Evolutionary conservation across 345 rosid species (phyloP).

Genomic region (Moricandia moricandioides): DNA sequence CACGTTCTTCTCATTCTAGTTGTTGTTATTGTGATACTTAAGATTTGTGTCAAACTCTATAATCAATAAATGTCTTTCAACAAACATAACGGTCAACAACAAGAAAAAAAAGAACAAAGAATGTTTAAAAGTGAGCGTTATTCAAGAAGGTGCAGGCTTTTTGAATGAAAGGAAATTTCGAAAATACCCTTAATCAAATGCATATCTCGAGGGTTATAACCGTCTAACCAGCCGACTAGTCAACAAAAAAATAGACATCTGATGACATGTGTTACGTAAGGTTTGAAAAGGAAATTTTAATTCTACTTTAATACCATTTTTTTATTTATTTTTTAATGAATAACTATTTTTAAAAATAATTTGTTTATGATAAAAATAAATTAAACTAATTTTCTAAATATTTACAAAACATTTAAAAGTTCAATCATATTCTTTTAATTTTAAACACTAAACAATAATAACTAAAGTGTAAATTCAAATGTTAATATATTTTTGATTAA

Average conservation of each 20-base stretch:
- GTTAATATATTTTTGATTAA: no score
- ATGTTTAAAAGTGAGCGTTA: slow-evolving; percentile 13
- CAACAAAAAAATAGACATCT: slow-evolving; percentile 23
- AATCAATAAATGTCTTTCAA: background rate
- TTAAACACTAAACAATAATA: no score
- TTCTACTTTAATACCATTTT: no score
- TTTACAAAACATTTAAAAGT: no score
- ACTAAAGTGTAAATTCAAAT: no score
- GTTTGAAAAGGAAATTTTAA: no score
- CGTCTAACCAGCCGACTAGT: slow-evolving; percentile 11
- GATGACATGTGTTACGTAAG: slow-evolving; percentile 34
- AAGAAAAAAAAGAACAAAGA: background rate
- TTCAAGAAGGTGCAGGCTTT: slow-evolving; percentile 14
- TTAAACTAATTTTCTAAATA: no score
- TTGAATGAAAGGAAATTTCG: background rate
- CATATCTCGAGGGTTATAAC: slow-evolving; percentile 3
- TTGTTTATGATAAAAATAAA: no score
- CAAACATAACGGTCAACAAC: background rate
- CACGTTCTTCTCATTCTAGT: slow-evolving; percentile 3
- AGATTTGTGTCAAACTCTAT: background rate
- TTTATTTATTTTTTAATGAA: no score
- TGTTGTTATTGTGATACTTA: background rate
- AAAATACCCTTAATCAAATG: slow-evolving; percentile 17
- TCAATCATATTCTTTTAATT: no score
- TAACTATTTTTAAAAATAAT: no score